Base-by-base conservation (phyloP, 1,284 basidiomycete genomes). In the Termitomyces sp. region DNA sequence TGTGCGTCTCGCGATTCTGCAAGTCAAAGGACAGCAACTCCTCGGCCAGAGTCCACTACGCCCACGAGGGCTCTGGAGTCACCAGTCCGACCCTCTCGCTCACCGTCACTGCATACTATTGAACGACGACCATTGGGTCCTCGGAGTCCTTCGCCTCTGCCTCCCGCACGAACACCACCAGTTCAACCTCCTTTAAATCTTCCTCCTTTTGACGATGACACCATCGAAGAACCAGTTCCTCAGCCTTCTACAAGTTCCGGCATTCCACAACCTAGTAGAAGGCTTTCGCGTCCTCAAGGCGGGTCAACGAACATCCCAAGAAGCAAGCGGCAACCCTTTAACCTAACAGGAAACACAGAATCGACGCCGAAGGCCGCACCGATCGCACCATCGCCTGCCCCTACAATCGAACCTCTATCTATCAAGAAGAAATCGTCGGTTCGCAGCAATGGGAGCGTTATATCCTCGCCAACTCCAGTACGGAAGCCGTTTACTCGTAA, bases 351-450 rank as follows among this genome's bases (percentile, higher is more conserved):
- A 42, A 79, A 78, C 61, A 68, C 66, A 11, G 78, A 81, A 38
- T 65, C 70, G 28, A 80, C 76, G 0, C 79, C 80, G 6, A 81
- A 73, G 60, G 64, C 69, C 28, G 50, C 60, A 41, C 62, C 64
- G 30, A 62, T 64, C 26, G 61, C 64, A 28, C 50, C 62, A 16
- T 50, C 64, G 16, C 55, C 66, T 45, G 57, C 67, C 43, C 60
- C 71, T 13, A 67, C 63, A 11, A 70, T 88, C 26, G 86, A 88
- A 61, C 88, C 88, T 8, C 71, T 91, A 51, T 85, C 83, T 1
- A 90, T 91, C 64, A 88, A 85, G 73, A 90, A 91, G 72, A 90
- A 88, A 68, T 71, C 77, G 3, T 86, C 84, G 4, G 72, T 78
- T 35, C 76, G 78, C 38, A 64, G 66, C 5, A 66, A 67, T 52